Base-by-base conservation (phyloP, 163 green algal genomes). In the Volvox carteri region DNA sequence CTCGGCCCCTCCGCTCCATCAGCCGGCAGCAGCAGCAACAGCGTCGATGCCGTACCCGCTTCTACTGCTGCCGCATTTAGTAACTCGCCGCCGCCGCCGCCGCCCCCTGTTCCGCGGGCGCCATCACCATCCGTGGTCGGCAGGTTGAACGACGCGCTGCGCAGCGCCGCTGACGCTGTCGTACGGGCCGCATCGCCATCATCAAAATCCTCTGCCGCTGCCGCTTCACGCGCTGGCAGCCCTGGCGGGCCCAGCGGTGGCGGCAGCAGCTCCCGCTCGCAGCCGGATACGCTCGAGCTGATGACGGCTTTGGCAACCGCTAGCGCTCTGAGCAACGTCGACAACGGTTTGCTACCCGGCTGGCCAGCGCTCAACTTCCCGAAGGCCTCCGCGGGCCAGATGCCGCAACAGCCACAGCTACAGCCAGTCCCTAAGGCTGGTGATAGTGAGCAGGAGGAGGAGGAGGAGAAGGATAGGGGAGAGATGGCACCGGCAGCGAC, bases 231-330 rank as follows among this genome's bases (percentile, higher is more conserved):
- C 30, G 23, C 44, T 30, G 44, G 14, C 78, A 85, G 78, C 37
- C 75, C 75, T 33, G 44, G 52, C 4, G 52, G 54, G n/a, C n/a
- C n/a, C n/a, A n/a, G n/a, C n/a, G n/a, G 35, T 35, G 35, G 67
- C 67, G 23, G 37, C 6, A 11, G n/a, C n/a, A 54, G 9, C 78
- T 35, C 28, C 78, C 42, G 46, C 75, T 41, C 37, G 16, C 37
- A 39, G 54, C 78, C 78, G 3, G 65, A 72, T 41, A 88, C 67
- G 30, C 23, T 74, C 25, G 68, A 88, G 1, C 48, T 75, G 48
- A 81, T 88, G 68, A 35, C 68, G 23, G 83, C 83, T 1, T 16
- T 88, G 67, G 83, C 83, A 4, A 72, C 68, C 4, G 83, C 83
- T 25, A 75, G 68, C 37, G 50, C 68, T 28, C 48, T 88, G n/a